Base-by-base conservation (phyloP, 2,329 filamentous ascomycete genomes). In the Talaromyces funiculosus region DNA sequence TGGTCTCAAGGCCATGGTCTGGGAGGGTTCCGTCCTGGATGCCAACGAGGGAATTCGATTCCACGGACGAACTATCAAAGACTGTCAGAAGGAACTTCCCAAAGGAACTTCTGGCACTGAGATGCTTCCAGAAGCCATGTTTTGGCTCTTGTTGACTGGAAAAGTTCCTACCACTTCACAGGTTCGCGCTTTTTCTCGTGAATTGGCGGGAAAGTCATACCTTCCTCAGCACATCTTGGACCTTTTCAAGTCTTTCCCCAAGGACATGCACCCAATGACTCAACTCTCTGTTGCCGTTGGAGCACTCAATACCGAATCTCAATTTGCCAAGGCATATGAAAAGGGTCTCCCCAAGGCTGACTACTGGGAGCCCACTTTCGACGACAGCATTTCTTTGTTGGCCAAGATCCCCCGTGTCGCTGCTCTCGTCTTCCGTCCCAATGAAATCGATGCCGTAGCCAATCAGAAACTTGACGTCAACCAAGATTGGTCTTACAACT, bases 101-200 rank as follows among this genome's bases (percentile, higher is more conserved):
- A 97, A 97, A 82, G 94, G 93, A 67, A 91, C 84, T 62, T 86
- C 89, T 2, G 75, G 93, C 69, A 95, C 91, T 5, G 93, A 97
- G 80, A 99, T 97, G 94, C 85, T 97, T 12, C 94, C 94, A 53
- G 94, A 99, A 78, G 87, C 93, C 76, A 99, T 99, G 94, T 99
- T 99, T 84, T 99, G 94, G 94, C 86, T 97, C 43, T 86, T 99
- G 55, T 82, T 99, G 68, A 99, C 94, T 9, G 94, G 94, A 62
- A 84, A 95, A 77, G 90, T 97, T 22, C 94, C 94, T 24, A 90
- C 89, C 1, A 88, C 87, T 22, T 80, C 80, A 64, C 94, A 99
- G 77, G 86, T 94, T 64, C 90, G 93, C 69, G 81, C 79, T 47
- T 86, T 99, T 69, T 96, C 91, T 51, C 85, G 87, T 61, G 88